phyloP scores from a whole-genome alignment of 352 stramenopile species.

The Globisporangium iwayamae region DNA sequence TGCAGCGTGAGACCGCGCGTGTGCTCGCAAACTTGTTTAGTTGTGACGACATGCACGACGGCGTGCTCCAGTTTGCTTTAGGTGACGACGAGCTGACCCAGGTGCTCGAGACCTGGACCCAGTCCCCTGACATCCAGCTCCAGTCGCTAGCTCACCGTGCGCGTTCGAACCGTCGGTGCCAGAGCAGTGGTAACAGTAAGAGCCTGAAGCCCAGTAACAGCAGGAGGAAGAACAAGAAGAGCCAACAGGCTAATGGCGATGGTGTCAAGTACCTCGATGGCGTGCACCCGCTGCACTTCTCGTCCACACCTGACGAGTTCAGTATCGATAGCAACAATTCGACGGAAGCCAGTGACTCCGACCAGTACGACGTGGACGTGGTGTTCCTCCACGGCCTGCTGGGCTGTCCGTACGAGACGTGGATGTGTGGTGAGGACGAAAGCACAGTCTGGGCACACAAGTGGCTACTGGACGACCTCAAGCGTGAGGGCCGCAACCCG shows the following conservation, averaged over 20 bases:
- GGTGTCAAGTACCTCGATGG: slow-evolving; percentile 64
- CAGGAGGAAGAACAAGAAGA: background rate
- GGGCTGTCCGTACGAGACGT: slow-evolving; percentile 76
- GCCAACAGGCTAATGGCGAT: background rate
- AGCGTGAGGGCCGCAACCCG: slow-evolving; percentile 47
- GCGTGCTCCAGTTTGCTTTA: slow-evolving; percentile 32
- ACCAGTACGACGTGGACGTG: slow-evolving; percentile 67
- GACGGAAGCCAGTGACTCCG: background rate
- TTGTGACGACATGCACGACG: slow-evolving; percentile 40
- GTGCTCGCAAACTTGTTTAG: slow-evolving; percentile 68
- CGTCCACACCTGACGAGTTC: slow-evolving; percentile 15
- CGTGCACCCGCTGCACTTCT: slow-evolving; percentile 67
- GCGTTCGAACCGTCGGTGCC: slow-evolving; percentile 50
- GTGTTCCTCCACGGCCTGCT: slow-evolving; percentile 83
- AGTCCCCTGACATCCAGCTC: slow-evolving; percentile 41
- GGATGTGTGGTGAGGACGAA: slow-evolving; percentile 67
- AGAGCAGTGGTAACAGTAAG: slow-evolving; percentile 22
- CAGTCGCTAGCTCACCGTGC: slow-evolving; percentile 55
- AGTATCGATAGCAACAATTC: background rate
- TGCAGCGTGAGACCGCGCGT: slow-evolving; percentile 57
- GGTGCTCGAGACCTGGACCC: slow-evolving; percentile 42
- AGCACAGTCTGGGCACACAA: slow-evolving; percentile 55
- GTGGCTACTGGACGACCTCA: slow-evolving; percentile 68
- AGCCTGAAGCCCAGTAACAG: background rate
- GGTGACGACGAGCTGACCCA: slow-evolving; percentile 34